Evolutionary conservation across 805 yeast genomes (phyloP), one percentile per base, ranked within the genome.

Genomic region (Yarrowia osloensis): DNA sequence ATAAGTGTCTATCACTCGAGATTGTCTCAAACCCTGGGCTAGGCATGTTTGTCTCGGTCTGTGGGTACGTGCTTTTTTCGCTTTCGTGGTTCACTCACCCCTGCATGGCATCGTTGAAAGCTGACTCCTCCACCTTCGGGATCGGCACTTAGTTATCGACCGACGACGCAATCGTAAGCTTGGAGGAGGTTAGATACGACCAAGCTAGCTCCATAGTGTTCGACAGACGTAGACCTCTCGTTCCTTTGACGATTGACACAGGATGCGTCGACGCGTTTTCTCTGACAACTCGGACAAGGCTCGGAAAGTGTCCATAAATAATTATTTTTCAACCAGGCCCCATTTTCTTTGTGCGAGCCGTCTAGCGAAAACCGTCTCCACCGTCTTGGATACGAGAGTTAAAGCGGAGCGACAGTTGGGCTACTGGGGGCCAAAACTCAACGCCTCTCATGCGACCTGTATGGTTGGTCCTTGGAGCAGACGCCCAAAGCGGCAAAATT

Each of bases 361-460:
- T 7, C 33, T 26, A 46, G 37, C 24, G 37, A 49, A n/a, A 37
- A 49, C 37, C 37, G 57, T 50, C 40, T 33, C 40, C 40, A 50
- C 55, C 26, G 39, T 29, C 54, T 49, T 21, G 37, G 26, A 49
- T 50, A 50, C 40, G 57, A 33, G 40, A 50, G 57, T 50, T 50
- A n/a, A 31, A 50, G 55, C 21, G 13, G 19, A 21, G 39, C 19
- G 55, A 50, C 57, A 31, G 57, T 50, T 50, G 40, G 40, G 57
- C 57, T 50, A 50, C 26, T n/a, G 11, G 40, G 57, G 40, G 57
- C 40, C 57, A 50, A 50, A 12, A 33, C 15, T 50, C 40, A 33
- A 50, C 57, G 57, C 57, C 57, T 50, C 39, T 22, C 57, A 50
- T 50, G 57, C 57, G 57, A 50, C 57, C 50, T 15, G 7, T 24